Evolutionary conservation across 495 filamentous ascomycete genomes (phyloP).

Genomic region (Tuber calosporum): DNA sequence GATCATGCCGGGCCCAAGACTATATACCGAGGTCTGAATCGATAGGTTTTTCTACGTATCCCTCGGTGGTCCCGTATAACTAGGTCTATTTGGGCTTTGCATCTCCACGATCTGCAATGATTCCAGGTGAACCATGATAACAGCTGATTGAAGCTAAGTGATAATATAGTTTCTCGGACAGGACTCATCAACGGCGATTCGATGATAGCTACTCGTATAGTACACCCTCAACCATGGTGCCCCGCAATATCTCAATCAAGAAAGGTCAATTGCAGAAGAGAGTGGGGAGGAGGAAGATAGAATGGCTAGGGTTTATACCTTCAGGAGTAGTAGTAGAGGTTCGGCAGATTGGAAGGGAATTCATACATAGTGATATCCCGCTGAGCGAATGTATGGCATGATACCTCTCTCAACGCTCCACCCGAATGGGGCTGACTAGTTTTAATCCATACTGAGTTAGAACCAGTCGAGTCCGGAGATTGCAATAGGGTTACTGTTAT

Average conservation of each 20-base stretch:
- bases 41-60: neutral
- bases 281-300: neutral
- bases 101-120: neutral
- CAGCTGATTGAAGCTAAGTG: neutral
- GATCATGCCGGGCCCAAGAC: neutral
- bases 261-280: neutral
- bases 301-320: neutral
- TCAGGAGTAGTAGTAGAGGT: neutral
- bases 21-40: neutral
- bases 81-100: neutral
- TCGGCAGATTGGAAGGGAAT: neutral
- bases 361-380: neutral
- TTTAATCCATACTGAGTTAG: neutral
- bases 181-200: neutral
- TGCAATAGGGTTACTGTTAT: neutral
- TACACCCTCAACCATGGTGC: neutral
- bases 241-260: neutral
- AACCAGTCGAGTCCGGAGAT: neutral
- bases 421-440: neutral
- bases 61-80: neutral
- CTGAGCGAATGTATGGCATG: no score
- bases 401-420: neutral
- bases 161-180: neutral
- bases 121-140: neutral
- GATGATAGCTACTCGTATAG: neutral